Conservation (phyloP, 2,329 filamentous ascomycete species). For the Fusarium protoensiforme region DNA sequence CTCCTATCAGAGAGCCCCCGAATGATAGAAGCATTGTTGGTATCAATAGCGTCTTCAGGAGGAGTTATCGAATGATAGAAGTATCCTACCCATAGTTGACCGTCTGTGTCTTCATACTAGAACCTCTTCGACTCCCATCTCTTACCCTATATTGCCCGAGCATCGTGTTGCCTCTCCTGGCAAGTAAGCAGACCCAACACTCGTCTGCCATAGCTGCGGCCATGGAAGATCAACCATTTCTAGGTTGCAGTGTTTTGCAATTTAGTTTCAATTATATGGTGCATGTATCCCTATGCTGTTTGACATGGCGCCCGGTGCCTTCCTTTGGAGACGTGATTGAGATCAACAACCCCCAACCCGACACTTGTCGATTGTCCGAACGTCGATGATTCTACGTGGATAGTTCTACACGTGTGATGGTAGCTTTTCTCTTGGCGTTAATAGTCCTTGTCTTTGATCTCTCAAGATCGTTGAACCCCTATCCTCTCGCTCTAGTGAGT, state of each 20-base stretch:
- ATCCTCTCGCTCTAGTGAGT: neutral
- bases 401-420: too few relatives aligned
- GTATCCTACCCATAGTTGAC: neutral
- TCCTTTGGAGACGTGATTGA: neutral
- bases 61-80: neutral
- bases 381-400: neutral
- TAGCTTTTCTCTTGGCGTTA: neutral
- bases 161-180: neutral
- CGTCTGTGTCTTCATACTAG: neutral
- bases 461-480: neutral
- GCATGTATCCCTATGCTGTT: neutral
- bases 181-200: neutral
- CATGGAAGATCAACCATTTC: neutral
- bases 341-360: neutral
- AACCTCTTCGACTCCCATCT: neutral
- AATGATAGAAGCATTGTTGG: too few relatives aligned
- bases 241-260: neutral
- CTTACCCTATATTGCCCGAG: neutral
- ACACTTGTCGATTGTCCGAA: neutral
- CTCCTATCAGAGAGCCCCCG: neutral
- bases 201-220: neutral
- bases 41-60: too few relatives aligned
- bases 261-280: neutral
- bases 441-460: too few relatives aligned
- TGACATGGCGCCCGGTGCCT: neutral